phyloP scores from a whole-genome alignment of 352 stramenopile species.

The Phytophthora hybrid region DNA sequence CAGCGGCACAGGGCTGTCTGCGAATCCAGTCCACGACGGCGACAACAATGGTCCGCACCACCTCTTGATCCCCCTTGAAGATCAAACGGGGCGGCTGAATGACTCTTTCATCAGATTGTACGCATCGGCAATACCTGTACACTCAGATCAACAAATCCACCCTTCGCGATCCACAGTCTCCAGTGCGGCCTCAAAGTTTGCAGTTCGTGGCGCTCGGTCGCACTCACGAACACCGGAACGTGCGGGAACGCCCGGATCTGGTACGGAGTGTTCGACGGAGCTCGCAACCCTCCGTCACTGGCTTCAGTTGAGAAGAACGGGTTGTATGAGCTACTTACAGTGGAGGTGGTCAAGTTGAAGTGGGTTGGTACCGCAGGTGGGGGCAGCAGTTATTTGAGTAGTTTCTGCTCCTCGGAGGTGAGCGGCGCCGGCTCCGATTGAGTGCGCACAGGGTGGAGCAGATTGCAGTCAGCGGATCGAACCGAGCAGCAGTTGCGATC shows the following conservation, averaged over 20 bases:
- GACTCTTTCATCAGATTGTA: constrained; percentile 49
- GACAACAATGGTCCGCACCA: constrained; percentile 46
- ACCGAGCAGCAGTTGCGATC: neutral
- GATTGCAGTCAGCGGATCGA: neutral
- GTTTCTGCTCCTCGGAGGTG: constrained; percentile 23
- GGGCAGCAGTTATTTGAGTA: constrained; percentile 26
- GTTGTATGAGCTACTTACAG: too few species aligned
- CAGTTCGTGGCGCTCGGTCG: constrained; percentile 21
- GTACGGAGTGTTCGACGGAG: constrained; percentile 52
- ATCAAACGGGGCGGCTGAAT: constrained; percentile 54
- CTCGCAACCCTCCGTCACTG: constrained; percentile 42
- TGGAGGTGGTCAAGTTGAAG: neutral
- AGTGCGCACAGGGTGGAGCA: constrained; percentile 15
- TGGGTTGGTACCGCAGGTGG: constrained; percentile 26
- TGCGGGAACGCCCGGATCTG: constrained; percentile 48
- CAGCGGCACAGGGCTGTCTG: too few species aligned
- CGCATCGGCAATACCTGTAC: neutral
- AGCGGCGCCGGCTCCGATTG: constrained; percentile 19
- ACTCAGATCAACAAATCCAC: neutral
- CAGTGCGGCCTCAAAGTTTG: constrained; percentile 18
- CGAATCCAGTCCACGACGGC: constrained; percentile 50
- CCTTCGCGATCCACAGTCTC: neutral
- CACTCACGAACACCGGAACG: constrained; percentile 38
- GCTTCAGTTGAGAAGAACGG: neutral
- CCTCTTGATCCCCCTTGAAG: constrained; percentile 38